Conservation (phyloP, 75 land plant species). For the Pseudotsuga menziesii region DNA sequence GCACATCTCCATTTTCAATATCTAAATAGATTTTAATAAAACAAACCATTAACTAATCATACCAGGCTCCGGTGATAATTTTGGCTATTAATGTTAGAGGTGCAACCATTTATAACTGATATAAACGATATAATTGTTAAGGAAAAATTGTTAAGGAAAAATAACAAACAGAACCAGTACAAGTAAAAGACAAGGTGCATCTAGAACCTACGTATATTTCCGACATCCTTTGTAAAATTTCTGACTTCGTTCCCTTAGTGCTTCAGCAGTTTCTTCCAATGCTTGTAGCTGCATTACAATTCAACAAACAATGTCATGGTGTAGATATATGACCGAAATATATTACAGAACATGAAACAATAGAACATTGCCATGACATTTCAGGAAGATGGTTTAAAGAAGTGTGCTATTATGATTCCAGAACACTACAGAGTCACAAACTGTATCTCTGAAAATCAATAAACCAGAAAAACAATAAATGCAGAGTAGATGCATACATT, state of each 20-base stretch:
- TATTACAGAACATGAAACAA: no score
- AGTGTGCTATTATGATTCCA: no score
- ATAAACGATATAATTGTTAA: neutral
- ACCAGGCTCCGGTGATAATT: neutral
- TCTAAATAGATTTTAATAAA: neutral
- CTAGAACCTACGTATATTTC: conserved; percentile 82
- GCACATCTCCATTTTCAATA: neutral
- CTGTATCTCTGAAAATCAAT: no score
- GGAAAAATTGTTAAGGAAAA: no score
- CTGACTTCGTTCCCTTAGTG: conserved; percentile 80
- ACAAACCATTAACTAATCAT: neutral
- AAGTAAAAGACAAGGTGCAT: conserved; percentile 6
- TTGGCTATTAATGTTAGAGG: neutral
- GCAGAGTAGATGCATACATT: no score
- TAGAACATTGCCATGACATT: no score
- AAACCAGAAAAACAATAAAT: no score
- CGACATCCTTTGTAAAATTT: conserved; percentile 97
- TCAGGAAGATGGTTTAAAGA: no score
- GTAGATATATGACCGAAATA: neutral
- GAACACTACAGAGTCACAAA: no score
- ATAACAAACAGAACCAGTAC: neutral
- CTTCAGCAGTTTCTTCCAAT: conserved; percentile 91
- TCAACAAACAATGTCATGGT: conserved; percentile 2
- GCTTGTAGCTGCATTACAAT: conserved; percentile 62
- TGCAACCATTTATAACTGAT: neutral